These are phyloP conservation scores for Lactarius akahatsu DNA, from an alignment of 768 basidiomycete genomes.

Conservation along the genomic window DNA sequence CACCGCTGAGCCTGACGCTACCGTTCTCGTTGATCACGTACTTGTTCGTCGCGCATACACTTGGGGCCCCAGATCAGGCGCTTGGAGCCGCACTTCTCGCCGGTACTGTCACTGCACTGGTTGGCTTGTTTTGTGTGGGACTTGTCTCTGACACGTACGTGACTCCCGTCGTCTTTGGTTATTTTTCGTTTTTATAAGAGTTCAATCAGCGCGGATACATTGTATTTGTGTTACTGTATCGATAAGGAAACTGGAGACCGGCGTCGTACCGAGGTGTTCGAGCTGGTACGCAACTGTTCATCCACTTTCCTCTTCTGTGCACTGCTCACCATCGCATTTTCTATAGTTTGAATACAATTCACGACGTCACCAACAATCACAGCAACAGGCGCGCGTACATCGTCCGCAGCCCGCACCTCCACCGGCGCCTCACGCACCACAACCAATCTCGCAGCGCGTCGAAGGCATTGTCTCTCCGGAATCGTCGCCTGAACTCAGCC, in stretches of 20 bases:
- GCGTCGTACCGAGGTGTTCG: constrained; percentile 53
- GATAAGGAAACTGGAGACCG: constrained; percentile 54
- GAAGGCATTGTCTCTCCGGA: constrained; percentile 27
- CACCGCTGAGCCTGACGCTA: constrained; percentile 76
- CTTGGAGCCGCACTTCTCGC: constrained; percentile 73
- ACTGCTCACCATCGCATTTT: neutral
- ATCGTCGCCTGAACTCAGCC: constrained; percentile 27
- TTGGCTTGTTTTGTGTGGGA: constrained; percentile 80
- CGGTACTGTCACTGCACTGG: constrained; percentile 76
- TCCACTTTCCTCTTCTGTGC: neutral
- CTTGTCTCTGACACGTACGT: constrained; percentile 74
- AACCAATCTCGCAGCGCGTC: constrained; percentile 28
- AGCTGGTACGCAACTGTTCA: constrained; percentile 45
- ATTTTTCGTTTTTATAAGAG: neutral
- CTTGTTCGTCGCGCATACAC: constrained; percentile 83
- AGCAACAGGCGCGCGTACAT: constrained; percentile 16
- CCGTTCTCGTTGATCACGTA: constrained; percentile 83
- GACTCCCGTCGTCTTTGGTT: neutral
- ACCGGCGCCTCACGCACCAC: constrained; percentile 21
- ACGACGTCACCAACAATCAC: constrained; percentile 15
- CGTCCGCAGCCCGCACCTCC: constrained; percentile 15
- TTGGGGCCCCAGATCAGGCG: constrained; percentile 67
- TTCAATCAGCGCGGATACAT: constrained; percentile 51
- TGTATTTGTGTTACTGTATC: constrained; percentile 68
- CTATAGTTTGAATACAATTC: constrained; percentile 28